Evolutionary conservation across 106 monocot species (phyloP).

Genomic region (Allium sativum): DNA sequence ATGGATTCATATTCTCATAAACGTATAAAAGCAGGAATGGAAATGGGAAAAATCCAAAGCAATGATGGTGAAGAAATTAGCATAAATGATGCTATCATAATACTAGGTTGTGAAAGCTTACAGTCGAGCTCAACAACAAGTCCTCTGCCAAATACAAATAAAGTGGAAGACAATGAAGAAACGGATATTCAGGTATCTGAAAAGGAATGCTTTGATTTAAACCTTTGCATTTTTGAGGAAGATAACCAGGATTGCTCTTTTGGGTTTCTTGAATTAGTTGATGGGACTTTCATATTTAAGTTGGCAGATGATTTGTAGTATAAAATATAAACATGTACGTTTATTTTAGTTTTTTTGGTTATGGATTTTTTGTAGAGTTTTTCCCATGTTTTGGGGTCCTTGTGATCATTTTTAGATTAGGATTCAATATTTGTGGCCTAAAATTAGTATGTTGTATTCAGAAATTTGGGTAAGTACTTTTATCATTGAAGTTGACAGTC

Average conservation of each 20-base stretch:
- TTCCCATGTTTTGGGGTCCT: too few species aligned
- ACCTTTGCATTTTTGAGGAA: slow-evolving; percentile 38
- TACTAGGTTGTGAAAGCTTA: slow-evolving; percentile 76
- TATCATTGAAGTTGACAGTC: too few species aligned
- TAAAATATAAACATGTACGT: background rate
- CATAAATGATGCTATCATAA: slow-evolving; percentile 58
- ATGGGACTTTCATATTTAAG: slow-evolving; percentile 57
- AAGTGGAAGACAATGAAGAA: slow-evolving; percentile 25
- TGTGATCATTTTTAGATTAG: slow-evolving; percentile 8
- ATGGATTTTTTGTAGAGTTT: background rate
- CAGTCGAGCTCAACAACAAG: slow-evolving; percentile 67
- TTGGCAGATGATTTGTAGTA: slow-evolving; percentile 26
- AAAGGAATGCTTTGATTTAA: slow-evolving; percentile 55
- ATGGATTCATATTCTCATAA: slow-evolving; percentile 36
- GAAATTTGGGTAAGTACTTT: too few species aligned
- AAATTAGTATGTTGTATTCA: too few species aligned
- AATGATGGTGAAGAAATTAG: slow-evolving; percentile 30
- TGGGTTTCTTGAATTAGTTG: slow-evolving; percentile 45
- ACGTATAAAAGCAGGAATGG: slow-evolving; percentile 44
- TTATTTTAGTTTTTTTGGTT: slow-evolving; percentile 1
- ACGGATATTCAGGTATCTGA: slow-evolving; percentile 1
- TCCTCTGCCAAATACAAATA: slow-evolving; percentile 50
- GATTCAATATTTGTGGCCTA: slow-evolving; percentile 3
- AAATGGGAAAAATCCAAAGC: slow-evolving; percentile 35
- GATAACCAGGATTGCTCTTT: slow-evolving; percentile 10